Percentiles rank a stretch among this genome's conserved stretches.
phyloP scores from a whole-genome alignment of 108 stramenopile genomes.

The Hondaea fermentalgiana region DNA sequence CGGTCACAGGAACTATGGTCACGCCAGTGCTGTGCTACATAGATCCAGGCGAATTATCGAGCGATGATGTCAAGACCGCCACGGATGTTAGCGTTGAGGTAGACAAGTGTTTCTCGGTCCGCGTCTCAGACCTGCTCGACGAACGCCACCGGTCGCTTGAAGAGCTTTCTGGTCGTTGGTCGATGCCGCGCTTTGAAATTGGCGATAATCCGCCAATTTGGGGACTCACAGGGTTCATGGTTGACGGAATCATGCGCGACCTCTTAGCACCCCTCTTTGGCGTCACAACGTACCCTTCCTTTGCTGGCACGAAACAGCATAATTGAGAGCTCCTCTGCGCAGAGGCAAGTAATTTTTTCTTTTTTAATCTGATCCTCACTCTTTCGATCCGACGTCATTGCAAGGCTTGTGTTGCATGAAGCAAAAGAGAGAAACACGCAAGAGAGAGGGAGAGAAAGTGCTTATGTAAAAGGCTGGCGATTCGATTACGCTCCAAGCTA shows the following conservation, averaged over 20 bases:
- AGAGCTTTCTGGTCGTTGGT: background rate
- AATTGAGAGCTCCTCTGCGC: no score
- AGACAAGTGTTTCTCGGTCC: background rate
- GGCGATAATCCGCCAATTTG: background rate
- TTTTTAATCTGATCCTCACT: no score
- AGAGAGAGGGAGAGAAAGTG: no score
- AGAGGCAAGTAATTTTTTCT: no score
- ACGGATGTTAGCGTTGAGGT: background rate
- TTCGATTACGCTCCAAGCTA: no score
- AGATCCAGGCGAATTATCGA: background rate
- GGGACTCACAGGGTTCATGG: slow-evolving; percentile 1
- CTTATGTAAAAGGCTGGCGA: no score
- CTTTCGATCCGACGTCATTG: no score
- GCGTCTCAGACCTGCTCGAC: background rate
- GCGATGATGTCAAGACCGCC: background rate
- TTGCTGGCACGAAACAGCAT: background rate
- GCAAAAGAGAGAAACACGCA: no score
- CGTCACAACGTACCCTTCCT: background rate
- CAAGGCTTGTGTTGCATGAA: no score
- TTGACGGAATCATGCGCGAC: slow-evolving; percentile 4
- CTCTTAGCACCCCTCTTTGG: background rate
- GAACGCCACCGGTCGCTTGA: background rate
- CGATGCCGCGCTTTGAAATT: background rate
- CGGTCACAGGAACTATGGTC: slow-evolving; percentile 18
- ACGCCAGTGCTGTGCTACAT: slow-evolving; percentile 10